phyloP scores from a whole-genome alignment of 1,284 basidiomycete species.

The Cystobasidium pallidum region DNA sequence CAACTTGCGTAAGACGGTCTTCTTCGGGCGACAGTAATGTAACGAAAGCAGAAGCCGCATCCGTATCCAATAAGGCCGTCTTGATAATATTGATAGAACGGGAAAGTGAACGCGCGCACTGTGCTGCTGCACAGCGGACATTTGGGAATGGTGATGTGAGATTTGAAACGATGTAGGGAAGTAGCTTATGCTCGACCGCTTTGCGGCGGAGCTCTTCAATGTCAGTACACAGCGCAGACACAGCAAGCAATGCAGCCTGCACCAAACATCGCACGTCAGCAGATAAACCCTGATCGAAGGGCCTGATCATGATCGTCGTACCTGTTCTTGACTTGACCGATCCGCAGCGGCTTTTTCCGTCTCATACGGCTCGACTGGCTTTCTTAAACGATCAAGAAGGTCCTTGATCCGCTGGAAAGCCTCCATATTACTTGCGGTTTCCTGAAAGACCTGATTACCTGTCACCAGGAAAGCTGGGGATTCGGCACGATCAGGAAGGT shows the following conservation, averaged over 20 bases:
- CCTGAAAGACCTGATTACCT: constrained; percentile 70
- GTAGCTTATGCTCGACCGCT: constrained; percentile 65
- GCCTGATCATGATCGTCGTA: constrained; percentile 53
- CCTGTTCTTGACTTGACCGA: constrained; percentile 67
- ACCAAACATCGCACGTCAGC: not conserved
- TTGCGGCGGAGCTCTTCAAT: constrained; percentile 70
- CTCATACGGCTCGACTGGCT: constrained; percentile 44
- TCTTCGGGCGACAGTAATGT: constrained; percentile 60
- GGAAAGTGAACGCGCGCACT: constrained; percentile 77
- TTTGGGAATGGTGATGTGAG: constrained; percentile 69
- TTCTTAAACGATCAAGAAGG: constrained; percentile 37
- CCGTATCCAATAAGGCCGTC: constrained; percentile 79
- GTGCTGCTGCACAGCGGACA: constrained; percentile 80
- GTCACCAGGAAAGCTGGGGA: constrained; percentile 68
- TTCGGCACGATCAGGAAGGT: not conserved
- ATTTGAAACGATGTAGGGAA: constrained; percentile 64
- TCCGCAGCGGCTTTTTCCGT: constrained; percentile 60
- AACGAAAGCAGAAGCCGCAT: constrained; percentile 68
- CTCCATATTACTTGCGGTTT: constrained; percentile 68
- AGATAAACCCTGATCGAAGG: too few species aligned
- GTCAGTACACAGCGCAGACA: constrained; percentile 71
- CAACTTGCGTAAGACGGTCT: constrained; percentile 68
- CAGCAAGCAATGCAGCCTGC: constrained; percentile 69
- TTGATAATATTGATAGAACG: constrained; percentile 75
- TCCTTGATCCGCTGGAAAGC: constrained; percentile 45